Percentiles rank a stretch among this genome's conserved stretches.
Conservation (phyloP, 768 basidiomycete genomes). For the Auriscalpium vulgare region DNA sequence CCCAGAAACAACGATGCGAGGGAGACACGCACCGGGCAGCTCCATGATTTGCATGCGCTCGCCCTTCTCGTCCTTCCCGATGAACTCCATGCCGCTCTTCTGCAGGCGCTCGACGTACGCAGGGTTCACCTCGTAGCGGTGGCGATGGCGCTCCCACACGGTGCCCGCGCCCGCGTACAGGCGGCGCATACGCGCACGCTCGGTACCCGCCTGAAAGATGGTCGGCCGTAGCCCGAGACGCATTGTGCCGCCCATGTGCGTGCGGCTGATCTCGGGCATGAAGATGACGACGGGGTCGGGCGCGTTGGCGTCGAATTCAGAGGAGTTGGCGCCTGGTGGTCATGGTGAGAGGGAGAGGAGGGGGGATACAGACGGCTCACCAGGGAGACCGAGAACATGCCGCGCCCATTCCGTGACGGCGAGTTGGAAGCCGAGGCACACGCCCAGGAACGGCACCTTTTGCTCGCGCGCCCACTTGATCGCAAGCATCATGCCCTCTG, state of each 20-base stretch:
- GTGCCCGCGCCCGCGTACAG: constrained; percentile 76
- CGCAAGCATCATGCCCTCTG: constrained; percentile 97
- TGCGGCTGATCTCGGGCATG: constrained; percentile 98
- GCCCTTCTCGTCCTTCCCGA: constrained; percentile 90
- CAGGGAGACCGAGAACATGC: constrained; percentile 63
- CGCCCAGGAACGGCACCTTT: constrained; percentile 89
- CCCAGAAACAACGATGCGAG: background rate
- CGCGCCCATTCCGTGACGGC: constrained; percentile 95
- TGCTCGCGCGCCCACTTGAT: constrained; percentile 96
- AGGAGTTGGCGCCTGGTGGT: constrained; percentile 68
- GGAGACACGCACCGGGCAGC: constrained; percentile 51
- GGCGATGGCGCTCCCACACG: constrained; percentile 96
- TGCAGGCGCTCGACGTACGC: constrained; percentile 67
- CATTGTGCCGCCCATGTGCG: constrained; percentile 99
- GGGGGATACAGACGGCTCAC: constrained; percentile 29
- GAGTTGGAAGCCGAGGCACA: constrained; percentile 96
- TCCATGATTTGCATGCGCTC: constrained; percentile 98
- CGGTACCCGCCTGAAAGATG: constrained; percentile 67
- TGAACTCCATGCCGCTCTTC: constrained; percentile 64
- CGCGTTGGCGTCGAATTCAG: constrained; percentile 63
- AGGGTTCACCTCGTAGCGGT: constrained; percentile 95
- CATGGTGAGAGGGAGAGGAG: constrained; percentile 4
- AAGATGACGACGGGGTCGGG: constrained; percentile 79
- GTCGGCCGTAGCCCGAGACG: constrained; percentile 96
- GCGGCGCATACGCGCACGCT: constrained; percentile 67